Evolutionary conservation across 140 eudicot species (phyloP).

Genomic region (Oenanthe javanica): DNA sequence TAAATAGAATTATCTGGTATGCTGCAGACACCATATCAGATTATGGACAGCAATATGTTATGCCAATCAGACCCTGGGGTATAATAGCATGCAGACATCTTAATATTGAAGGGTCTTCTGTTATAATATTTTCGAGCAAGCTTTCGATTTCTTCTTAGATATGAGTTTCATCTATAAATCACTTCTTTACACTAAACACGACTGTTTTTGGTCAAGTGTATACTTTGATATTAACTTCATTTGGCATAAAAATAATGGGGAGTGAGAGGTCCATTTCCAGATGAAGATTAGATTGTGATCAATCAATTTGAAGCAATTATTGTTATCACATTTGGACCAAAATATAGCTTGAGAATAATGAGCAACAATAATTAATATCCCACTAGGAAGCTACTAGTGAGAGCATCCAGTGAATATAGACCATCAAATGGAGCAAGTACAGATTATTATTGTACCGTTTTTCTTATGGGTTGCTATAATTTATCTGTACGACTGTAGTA

Average conservation of each 20-base stretch:
- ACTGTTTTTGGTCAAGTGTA: neutral
- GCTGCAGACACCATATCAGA: neutral
- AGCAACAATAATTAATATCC: neutral
- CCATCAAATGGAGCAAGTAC: neutral
- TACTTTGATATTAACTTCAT: neutral
- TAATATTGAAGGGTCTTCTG: neutral
- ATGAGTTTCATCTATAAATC: too few species aligned
- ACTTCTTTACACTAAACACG: neutral
- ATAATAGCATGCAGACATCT: neutral
- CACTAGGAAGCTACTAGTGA: slow-evolving; percentile 1
- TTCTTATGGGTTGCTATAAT: neutral
- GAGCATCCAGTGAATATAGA: neutral
- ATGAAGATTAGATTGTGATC: slow-evolving; percentile 3
- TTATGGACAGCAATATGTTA: neutral
- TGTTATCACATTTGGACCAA: neutral
- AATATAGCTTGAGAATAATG: neutral
- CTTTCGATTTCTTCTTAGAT: too few species aligned
- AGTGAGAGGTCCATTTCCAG: neutral
- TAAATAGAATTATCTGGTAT: neutral
- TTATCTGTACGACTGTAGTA: neutral
- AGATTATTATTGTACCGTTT: neutral
- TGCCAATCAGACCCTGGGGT: neutral
- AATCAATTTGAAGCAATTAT: neutral
- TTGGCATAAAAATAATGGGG: neutral
- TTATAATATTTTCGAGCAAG: neutral